Base-by-base conservation (phyloP, 345 rosid species). In the Gynandropsis gynandra region DNA sequence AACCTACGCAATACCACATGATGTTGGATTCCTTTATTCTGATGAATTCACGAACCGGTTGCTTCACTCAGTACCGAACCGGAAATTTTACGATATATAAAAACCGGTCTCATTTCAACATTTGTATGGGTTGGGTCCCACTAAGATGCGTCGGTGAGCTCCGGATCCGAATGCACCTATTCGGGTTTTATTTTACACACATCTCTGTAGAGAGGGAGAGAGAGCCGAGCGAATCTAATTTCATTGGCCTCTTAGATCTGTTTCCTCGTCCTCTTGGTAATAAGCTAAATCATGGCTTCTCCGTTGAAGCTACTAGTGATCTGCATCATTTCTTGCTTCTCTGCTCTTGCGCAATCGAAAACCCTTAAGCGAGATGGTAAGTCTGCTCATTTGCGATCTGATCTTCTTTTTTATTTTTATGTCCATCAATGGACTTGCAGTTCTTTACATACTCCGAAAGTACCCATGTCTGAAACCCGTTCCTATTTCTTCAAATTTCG, bases 341-440 rank as follows among this genome's bases (percentile, higher is more conserved):
- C 9, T 54, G 57, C 29, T 59, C 13, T 59, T 27, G 18, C 57
- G 42, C 65, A 59, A 9, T 59, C 65, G 10, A 66, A 66, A 52
- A 66, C 71, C 4, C 42, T 66, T 41, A 66, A 66, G 50, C 65
- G 71, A 54, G 71, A 66, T 59, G 71, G 71, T 66, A 59, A 34
- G 16, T 54, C 19, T 59, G 17, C 60, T 47, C 27, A 16, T 7
- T 11, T 32, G 8, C 47, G 16, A 0, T 58, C 39, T 58, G 38
- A 13, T 46, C 58, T 20, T 40, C 44, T n/a, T 31, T 16, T 33
- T 8, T 1, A 16, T 47, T 40, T 39, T 53, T 65, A n/a, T 32
- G 43, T 24, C 27, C 56, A 47, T 42, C 36, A 17, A 19, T 47
- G 32, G 44, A 2, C 39, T 15, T 32, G 10, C 0, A 0, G 32